Evolutionary conservation across 2,329 filamentous ascomycete species (phyloP).

Genomic region (Aciculosporium take): DNA sequence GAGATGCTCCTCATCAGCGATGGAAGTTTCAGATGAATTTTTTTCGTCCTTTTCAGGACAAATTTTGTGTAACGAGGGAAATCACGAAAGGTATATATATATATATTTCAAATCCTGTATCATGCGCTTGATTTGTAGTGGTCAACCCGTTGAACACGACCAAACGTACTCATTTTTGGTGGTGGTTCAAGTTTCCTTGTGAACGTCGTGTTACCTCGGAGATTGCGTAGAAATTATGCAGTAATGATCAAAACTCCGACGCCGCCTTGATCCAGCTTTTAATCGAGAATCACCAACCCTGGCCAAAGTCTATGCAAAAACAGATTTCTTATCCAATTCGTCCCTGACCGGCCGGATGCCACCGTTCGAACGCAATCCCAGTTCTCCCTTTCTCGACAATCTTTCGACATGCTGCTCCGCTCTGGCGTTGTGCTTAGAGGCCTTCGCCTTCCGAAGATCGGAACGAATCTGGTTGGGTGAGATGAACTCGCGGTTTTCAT

Average conservation of each 20-base stretch:
- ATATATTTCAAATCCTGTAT: no score
- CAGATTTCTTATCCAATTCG: constrained; percentile 59
- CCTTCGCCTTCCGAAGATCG: constrained; percentile 64
- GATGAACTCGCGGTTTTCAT: constrained; percentile 95
- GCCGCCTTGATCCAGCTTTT: neutral
- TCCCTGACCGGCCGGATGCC: constrained; percentile 48
- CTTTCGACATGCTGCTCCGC: constrained; percentile 61
- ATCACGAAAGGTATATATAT: no score
- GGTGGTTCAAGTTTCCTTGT: neutral
- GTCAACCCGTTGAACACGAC: no score
- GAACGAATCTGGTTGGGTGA: constrained; percentile 87
- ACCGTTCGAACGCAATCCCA: constrained; percentile 59
- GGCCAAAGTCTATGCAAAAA: constrained; percentile 48
- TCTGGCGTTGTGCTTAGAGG: constrained; percentile 61
- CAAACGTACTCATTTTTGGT: no score
- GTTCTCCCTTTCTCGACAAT: constrained; percentile 56
- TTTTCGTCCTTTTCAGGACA: no score
- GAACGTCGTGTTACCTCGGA: neutral
- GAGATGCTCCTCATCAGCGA: no score
- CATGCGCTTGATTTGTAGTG: no score
- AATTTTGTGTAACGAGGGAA: no score
- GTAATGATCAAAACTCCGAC: constrained; percentile 1
- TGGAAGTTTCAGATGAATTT: no score
- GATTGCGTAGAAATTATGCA: neutral
- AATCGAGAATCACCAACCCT: neutral